phyloP scores from a whole-genome alignment of 257 asterid genomes.

The Phtheirospermum japonicum region DNA sequence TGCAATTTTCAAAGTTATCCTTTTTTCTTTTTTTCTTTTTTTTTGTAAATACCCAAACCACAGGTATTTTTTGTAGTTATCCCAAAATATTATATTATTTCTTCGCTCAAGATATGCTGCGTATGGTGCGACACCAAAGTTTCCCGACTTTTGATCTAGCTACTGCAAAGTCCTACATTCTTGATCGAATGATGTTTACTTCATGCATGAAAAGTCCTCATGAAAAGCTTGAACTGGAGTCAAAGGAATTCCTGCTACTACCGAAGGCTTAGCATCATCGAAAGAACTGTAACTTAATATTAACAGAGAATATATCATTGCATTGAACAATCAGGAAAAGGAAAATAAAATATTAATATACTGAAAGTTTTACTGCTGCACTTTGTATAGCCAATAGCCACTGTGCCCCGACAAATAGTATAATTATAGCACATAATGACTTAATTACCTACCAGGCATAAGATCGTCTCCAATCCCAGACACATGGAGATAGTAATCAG shows the following conservation, averaged over 20 bases:
- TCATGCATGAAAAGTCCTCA: conserved; percentile 88
- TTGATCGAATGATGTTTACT: conserved; percentile 72
- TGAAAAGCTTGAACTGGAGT: conserved; percentile 83
- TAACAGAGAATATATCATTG: too few species aligned
- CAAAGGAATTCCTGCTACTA: conserved; percentile 38
- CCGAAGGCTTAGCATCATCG: conserved; percentile 40
- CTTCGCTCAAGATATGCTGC: conserved; percentile 63
- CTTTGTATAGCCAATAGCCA: conserved; percentile 3
- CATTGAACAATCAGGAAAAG: background rate
- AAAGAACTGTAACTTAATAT: conserved; percentile 40
- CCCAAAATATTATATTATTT: background rate
- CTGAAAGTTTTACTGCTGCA: conserved; percentile 6
- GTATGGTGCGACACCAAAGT: conserved; percentile 97
- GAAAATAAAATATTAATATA: background rate
- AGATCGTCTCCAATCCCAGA: conserved; percentile 93
- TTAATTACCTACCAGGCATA: conserved; percentile 63
- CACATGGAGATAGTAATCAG: conserved; percentile 97
- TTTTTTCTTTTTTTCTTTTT: too few species aligned
- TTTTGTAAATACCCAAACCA: too few species aligned
- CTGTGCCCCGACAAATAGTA: conserved; percentile 3
- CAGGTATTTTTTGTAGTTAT: background rate
- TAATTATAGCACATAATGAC: background rate
- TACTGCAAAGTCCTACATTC: conserved; percentile 87
- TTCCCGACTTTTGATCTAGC: conserved; percentile 69
- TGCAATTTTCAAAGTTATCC: too few species aligned